These are phyloP conservation scores for Linnemannia zychae DNA, from an alignment of 192 early-diverging fungal species.

Conservation along the genomic window DNA sequence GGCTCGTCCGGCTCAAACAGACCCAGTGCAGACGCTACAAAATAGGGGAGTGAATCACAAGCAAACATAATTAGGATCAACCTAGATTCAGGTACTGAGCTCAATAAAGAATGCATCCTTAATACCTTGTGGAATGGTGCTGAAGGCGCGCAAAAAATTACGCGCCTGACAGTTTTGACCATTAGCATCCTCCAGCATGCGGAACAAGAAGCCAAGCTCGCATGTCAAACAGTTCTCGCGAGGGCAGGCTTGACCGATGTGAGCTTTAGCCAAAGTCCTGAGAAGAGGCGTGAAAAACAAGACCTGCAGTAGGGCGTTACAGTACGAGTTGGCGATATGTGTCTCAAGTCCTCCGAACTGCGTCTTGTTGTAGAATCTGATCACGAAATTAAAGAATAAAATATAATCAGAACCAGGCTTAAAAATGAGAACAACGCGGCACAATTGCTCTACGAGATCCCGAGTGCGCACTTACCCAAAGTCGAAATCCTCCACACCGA, in stretches of 20 bases:
- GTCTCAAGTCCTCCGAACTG: slow-evolving; percentile 92
- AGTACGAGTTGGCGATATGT: slow-evolving; percentile 90
- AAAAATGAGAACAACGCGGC: not conserved
- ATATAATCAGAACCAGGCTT: not conserved
- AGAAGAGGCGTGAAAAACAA: slow-evolving; percentile 80
- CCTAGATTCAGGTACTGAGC: not conserved
- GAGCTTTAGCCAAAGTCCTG: slow-evolving; percentile 77
- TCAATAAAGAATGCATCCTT: too few relatives aligned
- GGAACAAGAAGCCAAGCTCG: slow-evolving; percentile 94
- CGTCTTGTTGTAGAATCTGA: slow-evolving; percentile 90
- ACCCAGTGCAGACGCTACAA: slow-evolving; percentile 81
- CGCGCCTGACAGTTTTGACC: slow-evolving; percentile 96
- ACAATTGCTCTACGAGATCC: not conserved
- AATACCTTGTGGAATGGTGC: slow-evolving; percentile 88
- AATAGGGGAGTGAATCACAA: not conserved
- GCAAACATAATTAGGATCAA: not conserved
- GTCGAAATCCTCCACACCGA: slow-evolving; percentile 99
- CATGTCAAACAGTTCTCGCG: slow-evolving; percentile 89
- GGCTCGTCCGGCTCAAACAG: slow-evolving; percentile 90
- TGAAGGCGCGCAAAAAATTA: slow-evolving; percentile 90
- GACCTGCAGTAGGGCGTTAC: slow-evolving; percentile 91
- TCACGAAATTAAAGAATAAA: not conserved
- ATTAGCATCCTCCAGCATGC: slow-evolving; percentile 90
- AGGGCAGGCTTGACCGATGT: slow-evolving; percentile 76
- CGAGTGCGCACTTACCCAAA: slow-evolving; percentile 73